These are phyloP conservation scores for Solanum virginianum DNA, from an alignment of 257 asterid species.

Conservation along the genomic window DNA sequence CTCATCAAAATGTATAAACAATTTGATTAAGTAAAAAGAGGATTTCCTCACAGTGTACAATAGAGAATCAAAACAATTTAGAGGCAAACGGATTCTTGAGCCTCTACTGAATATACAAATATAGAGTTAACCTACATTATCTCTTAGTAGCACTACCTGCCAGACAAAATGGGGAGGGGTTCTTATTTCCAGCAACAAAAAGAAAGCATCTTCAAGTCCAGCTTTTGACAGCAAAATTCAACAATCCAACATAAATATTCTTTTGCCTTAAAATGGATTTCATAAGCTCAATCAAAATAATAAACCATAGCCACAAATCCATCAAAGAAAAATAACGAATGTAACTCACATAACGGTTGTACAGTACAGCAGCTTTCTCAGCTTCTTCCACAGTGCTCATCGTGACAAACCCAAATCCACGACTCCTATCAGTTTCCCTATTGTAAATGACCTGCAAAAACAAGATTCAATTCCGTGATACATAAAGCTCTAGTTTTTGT, in stretches of 20 bases:
- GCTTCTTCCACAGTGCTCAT: slow-evolving; percentile 89
- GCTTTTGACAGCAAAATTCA: neutral
- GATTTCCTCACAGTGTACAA: neutral
- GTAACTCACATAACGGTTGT: slow-evolving; percentile 64
- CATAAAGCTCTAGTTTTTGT: neutral
- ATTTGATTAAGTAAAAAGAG: neutral
- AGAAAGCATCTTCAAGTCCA: neutral
- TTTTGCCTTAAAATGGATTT: neutral
- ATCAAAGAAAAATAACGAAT: neutral
- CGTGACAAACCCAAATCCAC: slow-evolving; percentile 93
- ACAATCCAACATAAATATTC: neutral
- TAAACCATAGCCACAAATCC: neutral
- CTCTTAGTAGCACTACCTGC: neutral
- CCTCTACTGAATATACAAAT: neutral
- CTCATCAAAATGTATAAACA: neutral
- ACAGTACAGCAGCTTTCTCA: slow-evolving; percentile 74
- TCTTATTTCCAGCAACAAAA: neutral
- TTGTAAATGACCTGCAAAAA: slow-evolving; percentile 57
- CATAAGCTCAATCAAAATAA: neutral
- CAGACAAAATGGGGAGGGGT: neutral
- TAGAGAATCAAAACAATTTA: neutral
- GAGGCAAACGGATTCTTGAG: neutral
- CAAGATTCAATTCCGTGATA: neutral
- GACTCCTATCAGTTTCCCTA: slow-evolving; percentile 69
- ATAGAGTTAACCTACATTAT: neutral